These are phyloP conservation scores for Mrakiaceae sp. DNA, from an alignment of 1,284 basidiomycete genomes.

Conservation along the genomic window DNA sequence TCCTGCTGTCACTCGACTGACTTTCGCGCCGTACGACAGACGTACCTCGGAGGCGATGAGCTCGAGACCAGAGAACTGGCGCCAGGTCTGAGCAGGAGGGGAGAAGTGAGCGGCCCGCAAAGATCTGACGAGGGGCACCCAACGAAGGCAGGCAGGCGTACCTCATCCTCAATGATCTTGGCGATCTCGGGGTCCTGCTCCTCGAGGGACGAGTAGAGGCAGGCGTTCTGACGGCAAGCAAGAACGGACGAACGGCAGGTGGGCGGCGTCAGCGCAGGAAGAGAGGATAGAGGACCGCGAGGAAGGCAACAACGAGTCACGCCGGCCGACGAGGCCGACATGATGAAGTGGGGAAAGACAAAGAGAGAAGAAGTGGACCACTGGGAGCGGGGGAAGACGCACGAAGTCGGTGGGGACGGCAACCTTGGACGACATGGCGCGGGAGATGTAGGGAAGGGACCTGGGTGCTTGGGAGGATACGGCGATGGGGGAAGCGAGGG, in stretches of 20 bases:
- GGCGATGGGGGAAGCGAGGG: slow-evolving; percentile 17
- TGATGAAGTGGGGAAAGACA: neutral
- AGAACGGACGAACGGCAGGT: neutral
- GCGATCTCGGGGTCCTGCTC: slow-evolving; percentile 90
- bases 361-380: neutral
- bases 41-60: slow-evolving; percentile 33
- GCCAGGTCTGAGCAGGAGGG: slow-evolving; percentile 52
- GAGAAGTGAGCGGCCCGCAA: too few relatives aligned
- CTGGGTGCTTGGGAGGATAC: slow-evolving; percentile 19
- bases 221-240: slow-evolving; percentile 58
- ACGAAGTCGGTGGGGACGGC: slow-evolving; percentile 41
- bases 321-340: too few relatives aligned
- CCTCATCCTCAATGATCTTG: slow-evolving; percentile 94
- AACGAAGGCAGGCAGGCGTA: too few relatives aligned
- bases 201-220: slow-evolving; percentile 73
- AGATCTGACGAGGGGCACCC: too few relatives aligned
- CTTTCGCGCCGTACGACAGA: neutral
- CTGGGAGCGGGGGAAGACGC: slow-evolving; percentile 19
- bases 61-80: slow-evolving; percentile 94
- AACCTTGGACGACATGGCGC: slow-evolving; percentile 33
- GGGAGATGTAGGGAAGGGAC: slow-evolving; percentile 22
- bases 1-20: neutral
- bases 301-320: too few relatives aligned
- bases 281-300: neutral
- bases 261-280: neutral